Evolutionary conservation across 768 basidiomycete species (phyloP).

Genomic region (Boletellus ananas): DNA sequence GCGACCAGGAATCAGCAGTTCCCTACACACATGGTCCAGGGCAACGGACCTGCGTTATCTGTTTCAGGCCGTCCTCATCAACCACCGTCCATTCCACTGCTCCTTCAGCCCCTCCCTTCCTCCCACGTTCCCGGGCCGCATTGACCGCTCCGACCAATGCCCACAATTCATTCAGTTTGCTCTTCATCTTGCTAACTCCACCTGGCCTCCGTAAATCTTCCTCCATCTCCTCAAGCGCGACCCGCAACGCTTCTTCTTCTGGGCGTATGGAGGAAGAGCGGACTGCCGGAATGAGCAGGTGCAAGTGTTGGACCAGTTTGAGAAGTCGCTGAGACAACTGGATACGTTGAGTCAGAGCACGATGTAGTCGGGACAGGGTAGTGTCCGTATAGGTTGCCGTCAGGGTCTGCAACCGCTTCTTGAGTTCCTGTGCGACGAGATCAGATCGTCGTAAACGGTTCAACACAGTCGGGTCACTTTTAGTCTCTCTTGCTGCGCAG

Average conservation of each 20-base stretch:
- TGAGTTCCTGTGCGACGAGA: slow-evolving; percentile 50
- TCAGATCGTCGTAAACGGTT: slow-evolving; percentile 2
- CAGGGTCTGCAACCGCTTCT: slow-evolving; percentile 57
- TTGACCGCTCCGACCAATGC: slow-evolving; percentile 73
- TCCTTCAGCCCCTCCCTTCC: slow-evolving; percentile 39
- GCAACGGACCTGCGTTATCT: slow-evolving; percentile 63
- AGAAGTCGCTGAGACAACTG: slow-evolving; percentile 71
- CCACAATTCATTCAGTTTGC: slow-evolving; percentile 83
- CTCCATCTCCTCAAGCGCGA: slow-evolving; percentile 67
- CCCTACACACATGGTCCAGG: background rate
- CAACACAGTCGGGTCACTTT: slow-evolving; percentile 36
- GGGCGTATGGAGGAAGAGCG: slow-evolving; percentile 71
- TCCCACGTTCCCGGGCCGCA: slow-evolving; percentile 50
- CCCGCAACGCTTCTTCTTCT: slow-evolving; percentile 76
- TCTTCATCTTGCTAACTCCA: slow-evolving; percentile 55
- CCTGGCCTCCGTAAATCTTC: slow-evolving; percentile 59
- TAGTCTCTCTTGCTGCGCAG: slow-evolving; percentile 63
- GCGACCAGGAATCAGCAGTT: slow-evolving; percentile 2
- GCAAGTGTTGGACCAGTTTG: slow-evolving; percentile 67
- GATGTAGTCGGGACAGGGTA: slow-evolving; percentile 64
- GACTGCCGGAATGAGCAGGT: slow-evolving; percentile 73
- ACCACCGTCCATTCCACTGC: slow-evolving; percentile 75
- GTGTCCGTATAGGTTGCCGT: slow-evolving; percentile 59
- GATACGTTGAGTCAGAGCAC: slow-evolving; percentile 58
- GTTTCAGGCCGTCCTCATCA: slow-evolving; percentile 77